These are phyloP conservation scores for Micractinium sp. DNA, from an alignment of 139 green algal species.

Conservation along the genomic window DNA sequence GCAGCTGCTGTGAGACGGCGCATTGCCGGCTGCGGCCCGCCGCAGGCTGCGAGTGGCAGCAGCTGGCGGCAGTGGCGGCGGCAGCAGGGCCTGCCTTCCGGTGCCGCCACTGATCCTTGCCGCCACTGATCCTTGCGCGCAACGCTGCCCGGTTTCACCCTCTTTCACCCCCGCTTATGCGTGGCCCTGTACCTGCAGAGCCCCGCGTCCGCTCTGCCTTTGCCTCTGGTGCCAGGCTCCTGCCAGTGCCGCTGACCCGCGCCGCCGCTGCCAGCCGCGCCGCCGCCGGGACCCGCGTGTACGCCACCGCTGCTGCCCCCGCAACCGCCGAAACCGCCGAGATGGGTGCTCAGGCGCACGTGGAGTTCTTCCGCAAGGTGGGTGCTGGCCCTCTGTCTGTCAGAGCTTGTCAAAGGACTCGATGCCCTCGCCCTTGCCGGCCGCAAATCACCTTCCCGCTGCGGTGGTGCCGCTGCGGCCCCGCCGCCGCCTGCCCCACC, in stretches of 20 bases:
- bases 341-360: constrained; percentile 7
- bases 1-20: background rate
- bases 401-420: background rate
- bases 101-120: background rate
- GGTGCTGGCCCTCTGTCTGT: background rate
- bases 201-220: background rate
- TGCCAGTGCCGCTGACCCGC: background rate
- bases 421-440: background rate
- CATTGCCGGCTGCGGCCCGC: background rate
- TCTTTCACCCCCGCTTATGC: too few species aligned
- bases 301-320: background rate
- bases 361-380: constrained; percentile 52
- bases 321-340: background rate
- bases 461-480: background rate
- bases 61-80: background rate
- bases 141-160: background rate
- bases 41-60: too few species aligned
- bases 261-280: background rate
- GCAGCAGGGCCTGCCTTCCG: background rate
- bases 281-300: background rate
- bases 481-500: background rate
- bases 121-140: too few species aligned
- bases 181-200: background rate
- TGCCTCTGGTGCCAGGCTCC: background rate
- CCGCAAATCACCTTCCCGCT: too few species aligned